These are phyloP conservation scores for Yarrowia sp. DNA, from an alignment of 805 yeast genomes.

Conservation along the genomic window DNA sequence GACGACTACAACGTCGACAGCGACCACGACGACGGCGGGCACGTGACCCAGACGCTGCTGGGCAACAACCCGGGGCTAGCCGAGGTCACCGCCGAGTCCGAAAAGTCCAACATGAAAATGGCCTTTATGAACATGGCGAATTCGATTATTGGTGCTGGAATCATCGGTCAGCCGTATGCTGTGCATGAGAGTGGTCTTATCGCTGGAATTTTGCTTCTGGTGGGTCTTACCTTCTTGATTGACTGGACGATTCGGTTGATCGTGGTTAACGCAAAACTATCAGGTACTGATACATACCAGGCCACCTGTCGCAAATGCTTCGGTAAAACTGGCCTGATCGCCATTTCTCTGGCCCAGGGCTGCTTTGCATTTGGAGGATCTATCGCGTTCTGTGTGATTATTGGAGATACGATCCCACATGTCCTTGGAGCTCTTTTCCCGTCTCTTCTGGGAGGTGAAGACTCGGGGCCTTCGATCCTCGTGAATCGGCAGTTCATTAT, in stretches of 20 bases:
- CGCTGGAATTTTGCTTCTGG: slow-evolving; percentile 71
- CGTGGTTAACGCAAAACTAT: slow-evolving; percentile 78
- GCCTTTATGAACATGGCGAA: slow-evolving; percentile 98
- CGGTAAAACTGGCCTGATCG: slow-evolving; percentile 72
- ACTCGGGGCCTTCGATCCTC: slow-evolving; percentile 55
- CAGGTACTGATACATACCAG: slow-evolving; percentile 81
- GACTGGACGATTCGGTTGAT: slow-evolving; percentile 87
- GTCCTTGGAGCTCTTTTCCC: slow-evolving; percentile 75
- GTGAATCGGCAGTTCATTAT: slow-evolving; percentile 76
- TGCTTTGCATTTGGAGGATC: slow-evolving; percentile 94
- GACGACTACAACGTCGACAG: slow-evolving; percentile 30
- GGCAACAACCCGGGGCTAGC: slow-evolving; percentile 22
- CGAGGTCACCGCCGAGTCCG: slow-evolving; percentile 22
- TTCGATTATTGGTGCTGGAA: slow-evolving; percentile 93
- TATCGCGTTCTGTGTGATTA: slow-evolving; percentile 91
- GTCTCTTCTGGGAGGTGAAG: slow-evolving; percentile 46
- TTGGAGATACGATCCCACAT: slow-evolving; percentile 95
- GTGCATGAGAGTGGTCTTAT: slow-evolving; percentile 78
- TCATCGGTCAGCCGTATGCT: slow-evolving; percentile 92
- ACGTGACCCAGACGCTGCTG: slow-evolving; percentile 23
- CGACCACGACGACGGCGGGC: slow-evolving; percentile 19
- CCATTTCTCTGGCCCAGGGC: slow-evolving; percentile 78
- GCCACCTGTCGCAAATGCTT: slow-evolving; percentile 82
- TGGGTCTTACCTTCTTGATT: slow-evolving; percentile 68
- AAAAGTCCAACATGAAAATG: slow-evolving; percentile 70